Conservation (phyloP, 768 basidiomycete species). For the Pisolithus microcarpus region DNA sequence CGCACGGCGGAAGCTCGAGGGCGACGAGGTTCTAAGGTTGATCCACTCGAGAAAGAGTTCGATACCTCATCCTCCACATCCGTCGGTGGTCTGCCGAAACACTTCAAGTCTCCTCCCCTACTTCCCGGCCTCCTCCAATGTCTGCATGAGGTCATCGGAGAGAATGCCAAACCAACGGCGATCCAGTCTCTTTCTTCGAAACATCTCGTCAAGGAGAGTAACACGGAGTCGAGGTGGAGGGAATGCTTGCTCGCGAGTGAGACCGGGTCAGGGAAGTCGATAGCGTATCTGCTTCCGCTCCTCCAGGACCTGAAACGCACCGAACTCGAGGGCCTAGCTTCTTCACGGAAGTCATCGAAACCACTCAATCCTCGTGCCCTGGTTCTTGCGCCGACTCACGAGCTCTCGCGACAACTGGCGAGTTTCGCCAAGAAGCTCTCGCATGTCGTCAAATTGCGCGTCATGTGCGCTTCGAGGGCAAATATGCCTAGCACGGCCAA, state of each 20-base stretch:
- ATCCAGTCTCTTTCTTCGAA: slow-evolving; percentile 75
- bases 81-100: slow-evolving; percentile 24
- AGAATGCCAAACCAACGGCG: slow-evolving; percentile 53
- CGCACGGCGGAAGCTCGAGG: slow-evolving; percentile 2
- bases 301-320: slow-evolving; percentile 69
- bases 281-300: slow-evolving; percentile 83
- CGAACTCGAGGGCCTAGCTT: slow-evolving; percentile 32
- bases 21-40: slow-evolving; percentile 5
- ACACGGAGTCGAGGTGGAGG: slow-evolving; percentile 12
- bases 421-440: slow-evolving; percentile 65
- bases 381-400: slow-evolving; percentile 83
- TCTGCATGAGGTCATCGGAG: slow-evolving; percentile 52
- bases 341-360: slow-evolving; percentile 11
- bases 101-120: slow-evolving; percentile 64
- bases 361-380: slow-evolving; percentile 65
- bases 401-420: slow-evolving; percentile 76
- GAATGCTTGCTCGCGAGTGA: slow-evolving; percentile 76
- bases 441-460: slow-evolving; percentile 71
- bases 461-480: slow-evolving; percentile 59
- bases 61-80: slow-evolving; percentile 24
- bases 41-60: slow-evolving; percentile 31
- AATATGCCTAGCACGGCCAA: slow-evolving; percentile 32
- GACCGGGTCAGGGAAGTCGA: slow-evolving; percentile 87
- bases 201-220: slow-evolving; percentile 41
- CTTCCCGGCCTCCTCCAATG: slow-evolving; percentile 56